phyloP scores from a whole-genome alignment of 2,329 filamentous ascomycete species.

The Penicillium sclerotiorum region DNA sequence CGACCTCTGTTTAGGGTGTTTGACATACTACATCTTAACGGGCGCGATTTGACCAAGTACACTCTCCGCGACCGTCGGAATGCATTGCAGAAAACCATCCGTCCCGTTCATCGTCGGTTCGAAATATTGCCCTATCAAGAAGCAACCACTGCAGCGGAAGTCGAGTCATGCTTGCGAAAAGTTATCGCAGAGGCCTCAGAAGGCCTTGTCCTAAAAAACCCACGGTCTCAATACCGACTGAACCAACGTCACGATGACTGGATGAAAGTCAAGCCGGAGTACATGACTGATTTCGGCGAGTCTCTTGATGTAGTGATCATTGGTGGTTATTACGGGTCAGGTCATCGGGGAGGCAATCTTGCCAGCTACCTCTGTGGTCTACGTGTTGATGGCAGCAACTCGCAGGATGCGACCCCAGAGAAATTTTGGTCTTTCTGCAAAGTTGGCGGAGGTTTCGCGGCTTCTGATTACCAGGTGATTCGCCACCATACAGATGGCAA shows the following conservation, averaged over 20 bases:
- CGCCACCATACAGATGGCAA: slow-evolving; percentile 85
- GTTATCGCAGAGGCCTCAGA: slow-evolving; percentile 87
- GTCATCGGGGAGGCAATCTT: slow-evolving; percentile 76
- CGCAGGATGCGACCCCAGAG: slow-evolving; percentile 61
- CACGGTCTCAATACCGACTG: slow-evolving; percentile 78
- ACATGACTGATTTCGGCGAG: slow-evolving; percentile 96
- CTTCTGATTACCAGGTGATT: slow-evolving; percentile 81
- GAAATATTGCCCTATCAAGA: slow-evolving; percentile 77
- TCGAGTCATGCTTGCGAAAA: slow-evolving; percentile 77
- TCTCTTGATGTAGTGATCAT: slow-evolving; percentile 87
- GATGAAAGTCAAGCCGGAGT: slow-evolving; percentile 98
- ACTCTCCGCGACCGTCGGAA: slow-evolving; percentile 77
- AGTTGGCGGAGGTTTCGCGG: slow-evolving; percentile 90
- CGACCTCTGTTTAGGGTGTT: slow-evolving; percentile 84
- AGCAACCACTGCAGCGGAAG: slow-evolving; percentile 68
- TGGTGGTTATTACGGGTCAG: slow-evolving; percentile 90
- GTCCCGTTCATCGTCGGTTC: slow-evolving; percentile 70
- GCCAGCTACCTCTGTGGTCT: slow-evolving; percentile 92
- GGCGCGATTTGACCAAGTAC: slow-evolving; percentile 75
- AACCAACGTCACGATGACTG: slow-evolving; percentile 93
- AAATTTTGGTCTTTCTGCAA: slow-evolving; percentile 96
- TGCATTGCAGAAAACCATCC: slow-evolving; percentile 73
- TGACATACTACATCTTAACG: slow-evolving; percentile 88
- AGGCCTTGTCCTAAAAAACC: slow-evolving; percentile 92
- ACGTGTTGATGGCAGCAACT: slow-evolving; percentile 69